Conservation (phyloP, 306 rosid species). For the Purshia tridentata region DNA sequence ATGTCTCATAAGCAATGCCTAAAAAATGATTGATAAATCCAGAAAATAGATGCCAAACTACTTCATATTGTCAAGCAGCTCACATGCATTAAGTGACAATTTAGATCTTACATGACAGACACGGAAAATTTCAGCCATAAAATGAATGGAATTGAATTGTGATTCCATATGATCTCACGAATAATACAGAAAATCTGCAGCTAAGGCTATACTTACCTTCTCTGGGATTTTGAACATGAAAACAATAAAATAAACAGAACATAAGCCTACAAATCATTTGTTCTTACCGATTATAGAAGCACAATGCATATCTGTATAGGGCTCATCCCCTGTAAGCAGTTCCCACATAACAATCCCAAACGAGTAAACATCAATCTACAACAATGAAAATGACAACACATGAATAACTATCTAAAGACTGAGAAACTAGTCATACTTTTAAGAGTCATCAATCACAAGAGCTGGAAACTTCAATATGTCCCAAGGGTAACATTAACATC, state of each 20-base stretch:
- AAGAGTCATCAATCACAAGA: not conserved
- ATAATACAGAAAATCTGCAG: not conserved
- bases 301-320: slow-evolving; percentile 94
- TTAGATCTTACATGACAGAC: not conserved
- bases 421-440: slow-evolving; percentile 10
- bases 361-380: slow-evolving; percentile 97
- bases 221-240: not conserved
- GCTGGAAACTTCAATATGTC: slow-evolving; percentile 1
- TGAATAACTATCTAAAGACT: slow-evolving; percentile 24
- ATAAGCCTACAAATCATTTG: not conserved
- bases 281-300: slow-evolving; percentile 95
- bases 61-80: not conserved
- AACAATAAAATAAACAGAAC: not conserved
- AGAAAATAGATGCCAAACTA: not conserved
- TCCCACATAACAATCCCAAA: slow-evolving; percentile 99
- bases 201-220: not conserved
- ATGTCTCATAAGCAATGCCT: not conserved
- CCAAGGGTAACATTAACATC: not conserved
- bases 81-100: not conserved
- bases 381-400: slow-evolving; percentile 28
- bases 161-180: not conserved
- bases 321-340: slow-evolving; percentile 93
- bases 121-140: not conserved
- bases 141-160: not conserved
- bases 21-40: not conserved